Percentiles rank a stretch among this genome's conserved stretches.
phyloP scores from a whole-genome alignment of 75 land plant species.

The Sequoiadendron giganteum region DNA sequence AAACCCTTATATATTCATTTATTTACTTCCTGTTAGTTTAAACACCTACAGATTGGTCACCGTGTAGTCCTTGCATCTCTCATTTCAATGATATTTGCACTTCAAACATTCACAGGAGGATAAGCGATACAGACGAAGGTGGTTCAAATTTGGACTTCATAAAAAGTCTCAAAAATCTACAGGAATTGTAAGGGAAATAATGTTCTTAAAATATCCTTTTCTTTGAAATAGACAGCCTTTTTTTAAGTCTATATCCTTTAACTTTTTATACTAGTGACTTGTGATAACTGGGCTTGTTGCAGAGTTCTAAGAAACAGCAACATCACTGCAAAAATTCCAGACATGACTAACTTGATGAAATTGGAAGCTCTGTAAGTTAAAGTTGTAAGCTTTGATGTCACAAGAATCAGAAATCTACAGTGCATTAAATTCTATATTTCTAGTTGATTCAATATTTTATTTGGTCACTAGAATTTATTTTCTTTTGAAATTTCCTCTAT shows the following conservation, averaged over 20 bases:
- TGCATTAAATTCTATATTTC: not conserved
- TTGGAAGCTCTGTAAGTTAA: conserved; percentile 35
- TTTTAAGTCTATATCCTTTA: not conserved
- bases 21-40: not conserved
- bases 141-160: conserved; percentile 14
- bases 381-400: not conserved
- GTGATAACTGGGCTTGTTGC: not conserved
- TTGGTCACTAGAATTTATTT: not conserved
- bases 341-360: conserved; percentile 19
- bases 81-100: not conserved
- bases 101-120: conserved; percentile 14
- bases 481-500: not conserved
- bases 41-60: not conserved
- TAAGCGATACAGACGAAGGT: conserved; percentile 12
- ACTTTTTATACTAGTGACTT: not conserved
- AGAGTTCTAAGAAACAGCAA: conserved; percentile 39
- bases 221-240: not conserved
- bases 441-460: too few relatives aligned
- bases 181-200: conserved; percentile 14
- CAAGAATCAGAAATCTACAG: not conserved
- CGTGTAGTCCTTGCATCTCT: not conserved
- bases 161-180: not conserved
- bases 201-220: too few relatives aligned
- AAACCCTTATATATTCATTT: not conserved
- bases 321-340: conserved; percentile 37